A percentile compares a stretch with the other conserved stretches of the same genome.
These are phyloP conservation scores for Ormosia semicastrata DNA, from an alignment of 306 rosid species.

Conservation along the genomic window DNA sequence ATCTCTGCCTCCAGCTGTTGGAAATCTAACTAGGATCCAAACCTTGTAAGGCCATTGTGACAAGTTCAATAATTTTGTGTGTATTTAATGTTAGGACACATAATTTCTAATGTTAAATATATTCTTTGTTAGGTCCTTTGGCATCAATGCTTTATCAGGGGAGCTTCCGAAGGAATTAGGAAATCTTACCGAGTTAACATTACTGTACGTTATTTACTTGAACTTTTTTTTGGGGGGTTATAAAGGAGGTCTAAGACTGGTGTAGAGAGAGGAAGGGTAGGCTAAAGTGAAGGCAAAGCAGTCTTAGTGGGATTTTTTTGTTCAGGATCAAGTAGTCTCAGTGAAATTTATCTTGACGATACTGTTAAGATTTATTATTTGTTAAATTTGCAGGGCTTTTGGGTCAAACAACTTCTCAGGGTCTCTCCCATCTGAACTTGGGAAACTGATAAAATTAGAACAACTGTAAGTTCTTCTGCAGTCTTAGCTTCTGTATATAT, in stretches of 20 bases:
- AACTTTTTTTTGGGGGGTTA: background rate
- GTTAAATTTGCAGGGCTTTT: conserved; percentile 42
- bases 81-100: background rate
- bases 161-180: conserved; percentile 72
- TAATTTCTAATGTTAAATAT: background rate
- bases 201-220: too few species aligned
- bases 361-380: background rate
- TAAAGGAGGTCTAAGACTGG: background rate
- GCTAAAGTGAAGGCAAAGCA: background rate
- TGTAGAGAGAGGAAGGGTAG: background rate
- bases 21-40: conserved; percentile 63
- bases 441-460: conserved; percentile 48
- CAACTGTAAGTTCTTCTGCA: conserved; percentile 50
- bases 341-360: too few species aligned
- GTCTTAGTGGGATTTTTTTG: background rate
- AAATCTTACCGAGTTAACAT: too few species aligned
- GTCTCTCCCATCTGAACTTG: conserved; percentile 74
- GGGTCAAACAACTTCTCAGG: conserved; percentile 72
- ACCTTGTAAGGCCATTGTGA: conserved; percentile 50
- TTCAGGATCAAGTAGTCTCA: too few species aligned
- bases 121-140: conserved; percentile 44
- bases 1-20: conserved; percentile 59
- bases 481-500: background rate
- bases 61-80: conserved; percentile 32
- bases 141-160: conserved; percentile 69